Evolutionary conservation across 2,329 filamentous ascomycete species (phyloP), one percentile per base, ranked within the genome.

Genomic region (Stachybotrys elegans): DNA sequence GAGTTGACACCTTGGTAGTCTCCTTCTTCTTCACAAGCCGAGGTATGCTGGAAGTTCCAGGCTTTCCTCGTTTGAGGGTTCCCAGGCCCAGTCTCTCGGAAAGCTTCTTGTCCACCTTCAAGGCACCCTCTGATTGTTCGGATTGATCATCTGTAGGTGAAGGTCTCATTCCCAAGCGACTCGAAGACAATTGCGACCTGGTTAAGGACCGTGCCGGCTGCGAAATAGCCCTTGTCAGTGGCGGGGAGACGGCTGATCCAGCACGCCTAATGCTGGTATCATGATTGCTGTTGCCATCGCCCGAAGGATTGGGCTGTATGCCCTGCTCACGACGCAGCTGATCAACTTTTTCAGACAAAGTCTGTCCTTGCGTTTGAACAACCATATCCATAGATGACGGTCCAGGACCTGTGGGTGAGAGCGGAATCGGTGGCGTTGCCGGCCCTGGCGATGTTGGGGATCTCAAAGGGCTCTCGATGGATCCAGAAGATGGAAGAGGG

Each of bases 1-100:
- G 74, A n/a, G 84, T 90, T 8, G 90, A 94, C 3, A 98, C 93
- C 56, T 86, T 88, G 4, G 87, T 81, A 42, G 84, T 78, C 51
- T 82, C 84, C 53, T 78, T 83, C 59, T 83, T 87, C 41, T 86
- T 82, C 22, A 95, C 81, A 21, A 93, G 93, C 23, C 93, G 82
- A 22, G 91, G 91, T 48, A 98, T 97, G 34, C 92, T 76, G 1
- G 93, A 97, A n/a, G 73, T 67, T 4, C 70, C 71, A 2, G 64
- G 60, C 56, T 82, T 83, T 21, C 75, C 67, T 46, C 72, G 66
- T 57, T 90, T 92, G 45, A 88, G 66, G 4, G 79, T 72, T 22
- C 73, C 74, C 2, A 92, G 66, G 1, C 82, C 83, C 12, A 90
- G 69, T 43, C 84, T 81, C 51, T 89, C 89, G 13, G 81, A 81